Percentiles rank a stretch among this genome's conserved stretches.
These are phyloP conservation scores for Astrothelium macrocarpum DNA, from an alignment of 495 filamentous ascomycete species.

Conservation along the genomic window DNA sequence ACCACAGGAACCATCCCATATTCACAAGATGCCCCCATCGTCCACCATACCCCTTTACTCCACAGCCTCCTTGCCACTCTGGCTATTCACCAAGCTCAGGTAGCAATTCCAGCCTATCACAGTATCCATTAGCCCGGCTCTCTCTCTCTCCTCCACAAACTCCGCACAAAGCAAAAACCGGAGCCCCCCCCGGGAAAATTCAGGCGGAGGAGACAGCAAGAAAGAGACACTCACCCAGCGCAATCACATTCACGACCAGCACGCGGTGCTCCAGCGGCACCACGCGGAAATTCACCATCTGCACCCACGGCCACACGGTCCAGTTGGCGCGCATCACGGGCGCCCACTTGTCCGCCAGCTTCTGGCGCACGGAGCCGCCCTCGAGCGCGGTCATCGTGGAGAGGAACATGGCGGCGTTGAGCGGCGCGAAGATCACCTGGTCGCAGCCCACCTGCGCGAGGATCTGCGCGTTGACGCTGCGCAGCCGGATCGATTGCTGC, in stretches of 20 bases:
- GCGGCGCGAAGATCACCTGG: conserved; percentile 77
- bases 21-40: not conserved
- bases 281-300: conserved; percentile 81
- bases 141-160: not conserved
- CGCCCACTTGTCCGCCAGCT: conserved; percentile 57
- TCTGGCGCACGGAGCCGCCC: conserved; percentile 59
- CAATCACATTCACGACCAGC: conserved; percentile 79
- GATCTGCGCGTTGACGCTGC: conserved; percentile 55
- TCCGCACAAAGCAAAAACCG: conserved; percentile 1
- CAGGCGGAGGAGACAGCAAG: no score
- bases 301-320: conserved; percentile 87
- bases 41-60: not conserved
- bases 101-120: conserved; percentile 89
- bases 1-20: not conserved
- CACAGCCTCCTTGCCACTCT: not conserved
- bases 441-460: conserved; percentile 72
- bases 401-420: conserved; percentile 74
- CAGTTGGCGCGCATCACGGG: conserved; percentile 72
- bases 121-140: conserved; percentile 18
- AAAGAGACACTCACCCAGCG: conserved; percentile 42
- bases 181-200: no score
- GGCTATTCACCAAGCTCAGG: conserved; percentile 70
- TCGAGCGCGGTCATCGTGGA: conserved; percentile 82
- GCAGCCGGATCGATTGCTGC: conserved; percentile 56
- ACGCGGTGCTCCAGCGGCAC: conserved; percentile 81